Evolutionary conservation across 2,329 filamentous ascomycete species (phyloP).

Genomic region (Phialophora chinensis): DNA sequence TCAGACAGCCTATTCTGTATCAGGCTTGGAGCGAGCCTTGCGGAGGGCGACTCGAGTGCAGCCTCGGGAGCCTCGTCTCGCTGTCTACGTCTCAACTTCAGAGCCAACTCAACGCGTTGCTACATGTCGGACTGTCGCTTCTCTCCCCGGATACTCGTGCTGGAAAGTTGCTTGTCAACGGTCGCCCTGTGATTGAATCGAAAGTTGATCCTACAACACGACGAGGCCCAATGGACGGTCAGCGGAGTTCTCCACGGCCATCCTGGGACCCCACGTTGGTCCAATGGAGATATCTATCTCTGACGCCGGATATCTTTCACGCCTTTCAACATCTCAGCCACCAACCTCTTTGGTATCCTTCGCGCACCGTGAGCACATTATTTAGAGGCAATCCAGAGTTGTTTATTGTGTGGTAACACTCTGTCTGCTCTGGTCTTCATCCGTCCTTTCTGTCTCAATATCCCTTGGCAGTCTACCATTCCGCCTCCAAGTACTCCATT

Average conservation of each 20-base stretch:
- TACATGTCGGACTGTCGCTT: not conserved
- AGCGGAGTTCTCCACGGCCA: conserved; percentile 21
- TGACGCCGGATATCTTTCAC: conserved; percentile 14
- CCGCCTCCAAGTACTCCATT: not conserved
- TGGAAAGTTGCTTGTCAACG: not conserved
- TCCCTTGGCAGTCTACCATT: not conserved
- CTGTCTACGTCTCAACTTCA: not conserved
- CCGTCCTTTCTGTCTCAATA: not conserved
- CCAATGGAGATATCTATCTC: conserved; percentile 18
- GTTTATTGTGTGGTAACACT: not conserved
- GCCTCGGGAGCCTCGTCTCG: not conserved
- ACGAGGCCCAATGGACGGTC: conserved; percentile 7
- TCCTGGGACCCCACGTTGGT: not conserved
- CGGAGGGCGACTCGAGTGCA: not conserved
- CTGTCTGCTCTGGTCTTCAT: not conserved
- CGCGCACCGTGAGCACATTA: not conserved
- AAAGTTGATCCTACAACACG: not conserved
- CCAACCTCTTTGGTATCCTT: not conserved
- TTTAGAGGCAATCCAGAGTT: not conserved
- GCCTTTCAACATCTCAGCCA: conserved; percentile 8
- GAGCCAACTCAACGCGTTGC: not conserved
- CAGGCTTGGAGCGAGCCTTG: not conserved
- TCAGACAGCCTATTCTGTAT: not conserved
- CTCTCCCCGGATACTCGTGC: not conserved
- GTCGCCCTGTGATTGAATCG: not conserved